Evolutionary conservation across 129 eudicot genomes (phyloP).

Genomic region (Ambrosia artemisiifolia): DNA sequence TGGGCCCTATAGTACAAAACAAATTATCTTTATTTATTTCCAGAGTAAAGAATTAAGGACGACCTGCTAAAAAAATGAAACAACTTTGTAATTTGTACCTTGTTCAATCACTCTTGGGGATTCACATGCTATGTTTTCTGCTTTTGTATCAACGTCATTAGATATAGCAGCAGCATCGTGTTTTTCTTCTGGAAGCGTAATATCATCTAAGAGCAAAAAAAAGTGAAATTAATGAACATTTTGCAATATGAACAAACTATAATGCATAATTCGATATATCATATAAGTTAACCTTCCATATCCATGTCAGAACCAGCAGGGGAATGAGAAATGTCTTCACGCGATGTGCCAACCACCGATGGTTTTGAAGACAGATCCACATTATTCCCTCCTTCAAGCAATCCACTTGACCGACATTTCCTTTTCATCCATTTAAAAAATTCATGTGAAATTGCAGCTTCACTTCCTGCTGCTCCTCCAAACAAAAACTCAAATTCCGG

Average conservation of each 20-base stretch:
- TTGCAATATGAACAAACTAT: not conserved
- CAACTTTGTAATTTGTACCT: constrained; percentile 31
- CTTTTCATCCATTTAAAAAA: constrained; percentile 61
- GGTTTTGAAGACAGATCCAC: constrained; percentile 16
- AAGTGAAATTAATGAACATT: constrained; percentile 9
- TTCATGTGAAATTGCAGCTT: constrained; percentile 52
- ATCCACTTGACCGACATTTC: constrained; percentile 31
- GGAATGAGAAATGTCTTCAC: constrained; percentile 39
- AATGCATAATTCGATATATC: not conserved
- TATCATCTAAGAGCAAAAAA: constrained; percentile 66
- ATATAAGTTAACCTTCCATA: constrained; percentile 67
- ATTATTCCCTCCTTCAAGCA: constrained; percentile 23
- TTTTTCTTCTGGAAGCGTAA: constrained; percentile 52
- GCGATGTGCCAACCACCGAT: constrained; percentile 13
- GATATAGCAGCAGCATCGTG: constrained; percentile 26
- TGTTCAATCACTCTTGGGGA: constrained; percentile 27
- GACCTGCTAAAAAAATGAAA: constrained; percentile 1
- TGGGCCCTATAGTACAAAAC: constrained; percentile 20
- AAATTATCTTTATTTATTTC: not conserved
- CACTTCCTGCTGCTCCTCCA: constrained; percentile 69
- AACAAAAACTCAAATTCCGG: constrained; percentile 50
- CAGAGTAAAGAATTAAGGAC: not conserved
- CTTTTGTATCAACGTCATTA: constrained; percentile 30
- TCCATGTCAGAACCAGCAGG: constrained; percentile 85
- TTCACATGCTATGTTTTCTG: constrained; percentile 21